These are phyloP conservation scores for Hanseniaspora jakobsenii DNA, from an alignment of 805 yeast species.

Conservation along the genomic window DNA sequence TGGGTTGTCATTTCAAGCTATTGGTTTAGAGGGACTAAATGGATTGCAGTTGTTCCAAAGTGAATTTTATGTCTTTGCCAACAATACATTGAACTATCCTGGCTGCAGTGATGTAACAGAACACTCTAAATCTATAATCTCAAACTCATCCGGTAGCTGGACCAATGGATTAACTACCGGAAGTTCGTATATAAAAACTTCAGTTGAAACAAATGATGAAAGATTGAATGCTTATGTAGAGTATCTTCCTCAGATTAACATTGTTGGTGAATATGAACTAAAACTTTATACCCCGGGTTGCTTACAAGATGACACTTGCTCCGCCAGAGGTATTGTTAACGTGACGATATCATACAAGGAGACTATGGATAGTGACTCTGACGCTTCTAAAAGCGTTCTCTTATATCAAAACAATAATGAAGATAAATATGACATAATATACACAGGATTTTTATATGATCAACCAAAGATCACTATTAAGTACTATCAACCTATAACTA, in stretches of 20 bases:
- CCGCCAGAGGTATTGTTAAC: conserved; percentile 60
- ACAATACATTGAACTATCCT: conserved; percentile 57
- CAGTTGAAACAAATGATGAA: conserved; percentile 28
- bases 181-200: conserved; percentile 24
- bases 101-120: conserved; percentile 34
- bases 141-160: conserved; percentile 24
- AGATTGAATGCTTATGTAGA: conserved; percentile 28
- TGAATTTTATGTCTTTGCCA: conserved; percentile 52
- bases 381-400: conserved; percentile 18
- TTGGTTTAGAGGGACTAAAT: conserved; percentile 42
- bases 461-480: conserved; percentile 36
- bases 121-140: conserved; percentile 25
- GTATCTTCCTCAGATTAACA: conserved; percentile 56
- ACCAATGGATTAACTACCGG: conserved; percentile 21
- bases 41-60: conserved; percentile 62
- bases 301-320: conserved; percentile 51
- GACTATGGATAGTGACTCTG: conserved; percentile 25
- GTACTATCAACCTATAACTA: conserved; percentile 25
- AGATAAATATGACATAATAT: conserved; percentile 70
- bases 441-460: conserved; percentile 51
- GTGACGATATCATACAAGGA: conserved; percentile 45
- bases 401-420: conserved; percentile 72
- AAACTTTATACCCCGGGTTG: conserved; percentile 84
- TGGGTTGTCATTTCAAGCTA: conserved; percentile 49
- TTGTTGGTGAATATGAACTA: conserved; percentile 64